phyloP scores from a whole-genome alignment of 192 early-diverging fungal genomes.

The Rhizophagus clarus region DNA sequence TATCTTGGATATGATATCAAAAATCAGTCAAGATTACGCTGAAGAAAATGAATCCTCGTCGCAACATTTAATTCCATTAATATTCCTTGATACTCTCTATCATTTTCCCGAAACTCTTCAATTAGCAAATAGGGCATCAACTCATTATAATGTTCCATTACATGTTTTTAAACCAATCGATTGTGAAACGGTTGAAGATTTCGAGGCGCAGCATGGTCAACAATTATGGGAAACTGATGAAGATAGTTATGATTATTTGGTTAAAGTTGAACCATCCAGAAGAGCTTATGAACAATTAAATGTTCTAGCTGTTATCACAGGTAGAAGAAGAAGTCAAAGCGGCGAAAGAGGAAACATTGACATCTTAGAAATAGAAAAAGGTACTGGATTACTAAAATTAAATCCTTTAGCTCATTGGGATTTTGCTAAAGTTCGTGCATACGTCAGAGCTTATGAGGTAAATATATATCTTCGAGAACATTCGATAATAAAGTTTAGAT shows the following conservation, averaged over 20 bases:
- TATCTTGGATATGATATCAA: conserved; percentile 82
- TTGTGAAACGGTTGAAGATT: conserved; percentile 62
- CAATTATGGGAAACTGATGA: conserved; percentile 84
- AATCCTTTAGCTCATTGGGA: conserved; percentile 93
- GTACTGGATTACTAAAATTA: conserved; percentile 82
- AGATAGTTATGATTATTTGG: conserved; percentile 82
- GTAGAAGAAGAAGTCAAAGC: conserved; percentile 84
- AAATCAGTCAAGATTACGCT: conserved; percentile 58
- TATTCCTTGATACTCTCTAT: conserved; percentile 95
- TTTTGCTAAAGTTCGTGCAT: conserved; percentile 86
- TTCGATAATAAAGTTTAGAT: too few species aligned
- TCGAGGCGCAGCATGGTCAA: conserved; percentile 73
- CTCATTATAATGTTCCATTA: conserved; percentile 68
- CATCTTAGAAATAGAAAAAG: neutral
- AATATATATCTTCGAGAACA: neutral
- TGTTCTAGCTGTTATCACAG: conserved; percentile 85
- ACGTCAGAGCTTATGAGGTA: conserved; percentile 72
- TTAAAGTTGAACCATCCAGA: conserved; percentile 92
- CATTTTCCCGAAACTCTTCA: conserved; percentile 93
- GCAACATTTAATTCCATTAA: conserved; percentile 69
- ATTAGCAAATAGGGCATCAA: conserved; percentile 66
- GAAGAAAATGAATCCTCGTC: conserved; percentile 33
- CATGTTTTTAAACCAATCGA: conserved; percentile 74
- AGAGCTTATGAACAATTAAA: conserved; percentile 78
- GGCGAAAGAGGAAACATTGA: conserved; percentile 40